phyloP scores from a whole-genome alignment of 352 stramenopile genomes.

The Phytophthora pinifolia region DNA sequence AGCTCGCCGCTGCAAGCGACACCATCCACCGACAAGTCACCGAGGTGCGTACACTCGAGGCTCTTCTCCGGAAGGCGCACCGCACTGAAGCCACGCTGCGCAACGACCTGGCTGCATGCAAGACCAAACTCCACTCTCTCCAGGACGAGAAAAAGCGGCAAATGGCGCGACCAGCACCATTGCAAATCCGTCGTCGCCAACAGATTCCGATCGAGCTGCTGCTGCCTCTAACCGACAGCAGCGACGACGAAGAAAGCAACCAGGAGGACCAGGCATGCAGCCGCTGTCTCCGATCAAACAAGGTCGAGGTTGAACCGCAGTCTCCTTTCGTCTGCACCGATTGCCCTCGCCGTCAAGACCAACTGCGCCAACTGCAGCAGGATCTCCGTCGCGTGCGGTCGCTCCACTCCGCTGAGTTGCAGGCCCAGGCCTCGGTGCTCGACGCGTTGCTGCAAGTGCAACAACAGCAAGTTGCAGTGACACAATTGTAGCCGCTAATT shows the following conservation, averaged over 20 bases:
- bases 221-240: slow-evolving; percentile 23
- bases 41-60: slow-evolving; percentile 23
- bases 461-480: slow-evolving; percentile 17
- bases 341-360: slow-evolving; percentile 24
- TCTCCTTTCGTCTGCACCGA: slow-evolving; percentile 16
- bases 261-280: slow-evolving; percentile 9
- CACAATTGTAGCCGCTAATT: slow-evolving; percentile 24
- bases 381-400: slow-evolving; percentile 29
- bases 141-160: slow-evolving; percentile 30
- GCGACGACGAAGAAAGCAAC: slow-evolving; percentile 24
- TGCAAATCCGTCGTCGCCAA: slow-evolving; percentile 6
- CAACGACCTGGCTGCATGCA: slow-evolving; percentile 25
- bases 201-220: slow-evolving; percentile 24
- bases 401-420: slow-evolving; percentile 37
- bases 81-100: slow-evolving; percentile 34
- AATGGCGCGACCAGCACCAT: background rate
- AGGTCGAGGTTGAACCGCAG: background rate
- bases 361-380: slow-evolving; percentile 21
- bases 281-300: background rate
- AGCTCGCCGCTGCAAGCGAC: slow-evolving; percentile 11
- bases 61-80: slow-evolving; percentile 30
- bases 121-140: slow-evolving; percentile 18
- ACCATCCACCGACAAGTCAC: slow-evolving; percentile 6
- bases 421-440: slow-evolving; percentile 32
- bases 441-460: slow-evolving; percentile 16